phyloP scores from a whole-genome alignment of 2,329 filamentous ascomycete genomes.

The Dothistroma septosporum region DNA sequence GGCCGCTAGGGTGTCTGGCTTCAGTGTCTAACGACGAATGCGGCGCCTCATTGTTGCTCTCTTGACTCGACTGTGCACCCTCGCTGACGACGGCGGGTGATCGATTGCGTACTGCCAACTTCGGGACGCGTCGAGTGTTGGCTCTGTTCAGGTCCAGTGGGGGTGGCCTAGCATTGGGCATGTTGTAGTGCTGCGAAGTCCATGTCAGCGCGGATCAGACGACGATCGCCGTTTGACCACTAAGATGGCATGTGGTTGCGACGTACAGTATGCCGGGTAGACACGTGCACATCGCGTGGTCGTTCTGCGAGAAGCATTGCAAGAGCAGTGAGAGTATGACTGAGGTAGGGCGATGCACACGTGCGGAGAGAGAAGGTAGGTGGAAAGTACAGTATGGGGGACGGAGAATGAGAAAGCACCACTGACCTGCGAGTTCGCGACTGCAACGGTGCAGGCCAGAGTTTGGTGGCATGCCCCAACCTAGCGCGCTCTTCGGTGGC shows the following conservation, averaged over 20 bases:
- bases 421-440: neutral
- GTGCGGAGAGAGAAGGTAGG: neutral
- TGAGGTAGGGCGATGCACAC: neutral
- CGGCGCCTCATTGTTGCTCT: slow-evolving; percentile 7
- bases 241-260: neutral
- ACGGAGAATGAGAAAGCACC: neutral
- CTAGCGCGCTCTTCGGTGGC: neutral
- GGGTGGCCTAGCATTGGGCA: slow-evolving; percentile 8
- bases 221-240: neutral
- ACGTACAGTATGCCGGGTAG: neutral
- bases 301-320: neutral
- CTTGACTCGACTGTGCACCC: slow-evolving; percentile 5
- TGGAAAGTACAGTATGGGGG: neutral
- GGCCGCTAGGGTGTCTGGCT: neutral
- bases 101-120: slow-evolving; percentile 24
- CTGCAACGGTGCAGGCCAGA: neutral
- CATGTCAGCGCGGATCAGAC: slow-evolving; percentile 7
- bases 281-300: neutral
- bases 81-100: neutral
- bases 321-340: neutral
- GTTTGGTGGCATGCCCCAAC: neutral
- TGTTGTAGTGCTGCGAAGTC: slow-evolving; percentile 7
- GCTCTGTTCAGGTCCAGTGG: slow-evolving; percentile 14
- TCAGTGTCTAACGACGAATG: neutral
- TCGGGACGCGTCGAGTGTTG: slow-evolving; percentile 21